Percentiles rank a stretch among this genome's conserved stretches.
phyloP scores from a whole-genome alignment of 2,329 filamentous ascomycete genomes.

The Colletotrichum chlorophyti region DNA sequence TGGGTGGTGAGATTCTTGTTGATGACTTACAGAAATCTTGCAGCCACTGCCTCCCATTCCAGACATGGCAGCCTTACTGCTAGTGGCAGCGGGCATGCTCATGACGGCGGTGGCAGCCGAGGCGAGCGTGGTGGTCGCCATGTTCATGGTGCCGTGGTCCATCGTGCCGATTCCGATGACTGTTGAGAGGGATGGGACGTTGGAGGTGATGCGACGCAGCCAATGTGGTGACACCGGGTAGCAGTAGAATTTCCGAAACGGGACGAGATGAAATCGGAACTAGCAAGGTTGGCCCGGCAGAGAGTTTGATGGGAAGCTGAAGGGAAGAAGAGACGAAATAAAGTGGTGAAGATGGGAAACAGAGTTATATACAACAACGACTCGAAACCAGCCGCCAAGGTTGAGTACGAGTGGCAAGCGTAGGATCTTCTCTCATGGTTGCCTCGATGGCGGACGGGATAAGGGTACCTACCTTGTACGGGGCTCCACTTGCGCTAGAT shows the following conservation, averaged over 20 bases:
- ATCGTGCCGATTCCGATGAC: background rate
- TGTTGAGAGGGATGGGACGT: background rate
- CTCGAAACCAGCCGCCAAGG: no score
- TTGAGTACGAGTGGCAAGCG: no score
- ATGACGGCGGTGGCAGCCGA: constrained; percentile 25
- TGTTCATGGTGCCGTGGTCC: constrained; percentile 22
- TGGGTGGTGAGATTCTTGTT: constrained; percentile 21
- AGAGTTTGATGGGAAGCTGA: background rate
- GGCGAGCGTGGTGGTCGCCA: constrained; percentile 9
- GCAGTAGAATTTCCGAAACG: background rate
- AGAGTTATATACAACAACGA: constrained; percentile 9
- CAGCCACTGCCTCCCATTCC: constrained; percentile 39
- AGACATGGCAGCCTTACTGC: constrained; percentile 21
- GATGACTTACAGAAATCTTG: constrained; percentile 49
- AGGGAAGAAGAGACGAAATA: background rate
- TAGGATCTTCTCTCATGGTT: background rate
- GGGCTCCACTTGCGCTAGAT: constrained; percentile 17
- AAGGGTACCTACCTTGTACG: background rate
- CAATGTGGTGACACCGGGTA: background rate
- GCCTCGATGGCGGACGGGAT: background rate
- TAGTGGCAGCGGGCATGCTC: constrained; percentile 20
- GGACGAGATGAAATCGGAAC: background rate
- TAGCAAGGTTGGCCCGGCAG: background rate
- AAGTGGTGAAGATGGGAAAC: background rate
- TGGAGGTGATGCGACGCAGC: background rate